Evolutionary conservation across 164 flowering plant species (phyloP).

Genomic region (Brasenia schreberi): DNA sequence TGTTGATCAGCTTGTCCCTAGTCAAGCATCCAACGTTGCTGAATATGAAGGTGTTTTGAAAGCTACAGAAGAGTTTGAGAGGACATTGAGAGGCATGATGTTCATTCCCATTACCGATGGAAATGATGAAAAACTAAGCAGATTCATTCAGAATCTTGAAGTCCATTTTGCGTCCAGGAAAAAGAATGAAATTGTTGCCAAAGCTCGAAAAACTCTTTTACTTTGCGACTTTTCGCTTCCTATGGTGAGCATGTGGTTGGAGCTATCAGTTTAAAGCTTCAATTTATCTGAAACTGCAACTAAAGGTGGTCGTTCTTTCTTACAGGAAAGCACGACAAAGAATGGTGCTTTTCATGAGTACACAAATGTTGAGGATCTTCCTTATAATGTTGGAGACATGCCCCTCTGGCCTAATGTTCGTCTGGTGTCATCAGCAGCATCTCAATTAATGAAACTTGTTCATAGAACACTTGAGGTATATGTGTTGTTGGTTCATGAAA

Average conservation of each 20-base stretch:
- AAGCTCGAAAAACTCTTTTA: constrained; percentile 65
- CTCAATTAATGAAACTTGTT: constrained; percentile 61
- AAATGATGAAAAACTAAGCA: constrained; percentile 49
- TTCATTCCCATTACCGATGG: constrained; percentile 62
- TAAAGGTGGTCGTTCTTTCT: background rate
- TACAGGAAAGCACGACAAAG: constrained; percentile 27
- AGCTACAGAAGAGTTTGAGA: constrained; percentile 56
- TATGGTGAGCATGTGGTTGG: constrained; percentile 32
- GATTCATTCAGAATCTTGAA: constrained; percentile 78
- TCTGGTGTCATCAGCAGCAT: constrained; percentile 69
- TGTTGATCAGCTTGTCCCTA: constrained; percentile 66
- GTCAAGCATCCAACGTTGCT: constrained; percentile 78
- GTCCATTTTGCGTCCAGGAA: constrained; percentile 88
- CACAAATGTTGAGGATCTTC: constrained; percentile 12
- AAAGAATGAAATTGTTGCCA: constrained; percentile 68
- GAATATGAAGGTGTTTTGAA: constrained; percentile 66
- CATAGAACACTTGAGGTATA: constrained; percentile 66
- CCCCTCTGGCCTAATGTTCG: constrained; percentile 62
- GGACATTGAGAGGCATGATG: constrained; percentile 42
- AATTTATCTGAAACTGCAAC: background rate
- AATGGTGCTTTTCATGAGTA: constrained; percentile 10
- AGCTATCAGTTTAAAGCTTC: background rate
- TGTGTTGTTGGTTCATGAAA: background rate
- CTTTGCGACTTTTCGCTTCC: constrained; percentile 56
- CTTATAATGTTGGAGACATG: constrained; percentile 39